phyloP scores from a whole-genome alignment of 768 basidiomycete genomes.

The Panellus pusillus region DNA sequence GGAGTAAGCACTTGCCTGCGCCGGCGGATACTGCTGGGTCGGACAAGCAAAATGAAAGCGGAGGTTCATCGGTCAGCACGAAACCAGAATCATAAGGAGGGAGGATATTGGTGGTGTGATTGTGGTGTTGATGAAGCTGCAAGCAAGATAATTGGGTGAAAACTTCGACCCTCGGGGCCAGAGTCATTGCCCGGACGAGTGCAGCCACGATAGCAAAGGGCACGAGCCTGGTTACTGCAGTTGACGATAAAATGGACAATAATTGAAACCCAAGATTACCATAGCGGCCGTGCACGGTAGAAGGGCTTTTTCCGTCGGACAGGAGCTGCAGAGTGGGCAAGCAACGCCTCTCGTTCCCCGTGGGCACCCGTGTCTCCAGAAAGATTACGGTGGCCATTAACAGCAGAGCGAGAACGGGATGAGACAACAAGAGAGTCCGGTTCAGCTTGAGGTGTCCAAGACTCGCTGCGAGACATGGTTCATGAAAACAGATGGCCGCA shows the following conservation, averaged over 20 bases:
- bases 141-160: conserved; percentile 78
- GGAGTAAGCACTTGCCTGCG: conserved; percentile 23
- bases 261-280: conserved; percentile 31
- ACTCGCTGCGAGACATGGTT: conserved; percentile 5
- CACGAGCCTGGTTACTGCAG: conserved; percentile 56
- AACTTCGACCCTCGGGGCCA: conserved; percentile 78
- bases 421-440: conserved; percentile 15
- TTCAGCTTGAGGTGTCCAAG: conserved; percentile 5
- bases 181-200: conserved; percentile 76
- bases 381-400: not conserved
- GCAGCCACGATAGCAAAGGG: conserved; percentile 71
- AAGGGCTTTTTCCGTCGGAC: conserved; percentile 43
- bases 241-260: not conserved
- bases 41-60: conserved; percentile 5
- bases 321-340: conserved; percentile 13
- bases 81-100: not conserved
- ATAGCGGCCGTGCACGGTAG: conserved; percentile 52
- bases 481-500: not conserved
- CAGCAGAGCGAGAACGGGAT: conserved; percentile 17
- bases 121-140: conserved; percentile 46
- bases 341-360: conserved; percentile 21
- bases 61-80: not conserved
- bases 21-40: conserved; percentile 14
- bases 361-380: not conserved
- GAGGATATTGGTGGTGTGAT: conserved; percentile 31